phyloP scores from a whole-genome alignment of 1,284 basidiomycete species.

The Ceratobasidium theobromae region DNA sequence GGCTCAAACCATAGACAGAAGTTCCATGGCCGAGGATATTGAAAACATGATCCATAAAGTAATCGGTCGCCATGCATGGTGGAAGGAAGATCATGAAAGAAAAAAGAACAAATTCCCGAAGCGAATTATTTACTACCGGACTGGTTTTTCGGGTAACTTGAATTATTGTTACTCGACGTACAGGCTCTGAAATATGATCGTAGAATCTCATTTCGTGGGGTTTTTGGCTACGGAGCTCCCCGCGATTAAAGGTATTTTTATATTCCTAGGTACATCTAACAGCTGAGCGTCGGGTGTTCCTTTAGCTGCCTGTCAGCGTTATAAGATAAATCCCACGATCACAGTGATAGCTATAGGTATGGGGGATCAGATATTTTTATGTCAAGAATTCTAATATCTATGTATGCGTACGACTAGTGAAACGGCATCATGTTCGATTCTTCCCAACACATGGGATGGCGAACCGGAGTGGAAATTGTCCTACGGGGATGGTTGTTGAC shows the following conservation, averaged over 20 bases:
- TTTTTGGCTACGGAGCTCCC: slow-evolving; percentile 2
- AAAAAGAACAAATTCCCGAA: not conserved
- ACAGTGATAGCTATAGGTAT: slow-evolving; percentile 37
- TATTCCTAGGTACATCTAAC: slow-evolving; percentile 37
- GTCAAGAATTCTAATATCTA: not conserved
- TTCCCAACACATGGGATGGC: slow-evolving; percentile 61
- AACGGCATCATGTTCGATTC: slow-evolving; percentile 50
- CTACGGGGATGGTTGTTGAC: slow-evolving; percentile 71
- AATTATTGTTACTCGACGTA: not conserved
- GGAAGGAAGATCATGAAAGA: slow-evolving; percentile 12
- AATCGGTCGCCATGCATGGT: not conserved
- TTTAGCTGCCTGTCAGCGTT: slow-evolving; percentile 22
- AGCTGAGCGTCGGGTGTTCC: not conserved
- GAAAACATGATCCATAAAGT: slow-evolving; percentile 52
- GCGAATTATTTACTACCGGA: slow-evolving; percentile 34
- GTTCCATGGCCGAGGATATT: slow-evolving; percentile 74
- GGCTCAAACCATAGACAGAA: no score
- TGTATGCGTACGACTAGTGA: slow-evolving; percentile 23
- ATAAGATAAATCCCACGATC: slow-evolving; percentile 30
- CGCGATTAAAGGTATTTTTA: slow-evolving; percentile 61
- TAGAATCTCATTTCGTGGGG: slow-evolving; percentile 6
- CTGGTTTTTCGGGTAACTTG: slow-evolving; percentile 32
- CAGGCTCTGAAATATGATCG: not conserved
- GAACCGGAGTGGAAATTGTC: slow-evolving; percentile 70
- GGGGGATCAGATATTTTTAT: not conserved